Evolutionary conservation across 345 rosid species (phyloP), one percentile per base, ranked within the genome.

Genomic region (Boechera divaricarpa): DNA sequence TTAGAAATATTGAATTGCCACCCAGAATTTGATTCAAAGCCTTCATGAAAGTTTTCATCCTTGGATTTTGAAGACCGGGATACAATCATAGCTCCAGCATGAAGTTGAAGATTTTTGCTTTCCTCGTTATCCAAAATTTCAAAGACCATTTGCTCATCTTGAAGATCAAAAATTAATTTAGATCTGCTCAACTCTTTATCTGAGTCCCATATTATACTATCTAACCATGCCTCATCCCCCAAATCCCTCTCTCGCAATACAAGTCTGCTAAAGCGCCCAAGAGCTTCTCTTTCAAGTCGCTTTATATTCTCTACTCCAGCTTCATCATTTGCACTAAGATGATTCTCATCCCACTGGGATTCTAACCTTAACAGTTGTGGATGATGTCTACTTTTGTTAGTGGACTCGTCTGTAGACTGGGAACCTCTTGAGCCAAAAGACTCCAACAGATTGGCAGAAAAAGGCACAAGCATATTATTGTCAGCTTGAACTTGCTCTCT

Each of bases 1-100:
- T 95, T 95, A 41, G 97, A 89, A 83, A 95, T 92, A 85, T 95
- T 89, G 79, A 94, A 94, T 71, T 86, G 87, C 94, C 97, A 88
- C 79, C 89, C 86, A 83, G 87, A 63, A 53, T 81, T 82, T 78
- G 81, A 79, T 70, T 84, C 88, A 72, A 66, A 84, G 53, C 72
- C 78, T 82, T 89, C 91, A 54, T 67, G 79, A 81, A 83, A 81
- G 70, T 75, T 85, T 69, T 61, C 74, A 63, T 61, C 77, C 35
- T 76, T 84, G 70, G 86, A 79, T 60, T 89, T 85, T 55, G 74
- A 58, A 55, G 94, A 81, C 60, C 82, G 84, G 56, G 88, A 82
- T 62, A 92, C 82, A 51, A 92, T 81, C 99, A 95, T 92, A 67
- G 99, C 98, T 74, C 96, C 97, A 8, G 97, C 89, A 83, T 90